phyloP scores from a whole-genome alignment of 2,329 filamentous ascomycete species.

The Hypoxylon sp. region DNA sequence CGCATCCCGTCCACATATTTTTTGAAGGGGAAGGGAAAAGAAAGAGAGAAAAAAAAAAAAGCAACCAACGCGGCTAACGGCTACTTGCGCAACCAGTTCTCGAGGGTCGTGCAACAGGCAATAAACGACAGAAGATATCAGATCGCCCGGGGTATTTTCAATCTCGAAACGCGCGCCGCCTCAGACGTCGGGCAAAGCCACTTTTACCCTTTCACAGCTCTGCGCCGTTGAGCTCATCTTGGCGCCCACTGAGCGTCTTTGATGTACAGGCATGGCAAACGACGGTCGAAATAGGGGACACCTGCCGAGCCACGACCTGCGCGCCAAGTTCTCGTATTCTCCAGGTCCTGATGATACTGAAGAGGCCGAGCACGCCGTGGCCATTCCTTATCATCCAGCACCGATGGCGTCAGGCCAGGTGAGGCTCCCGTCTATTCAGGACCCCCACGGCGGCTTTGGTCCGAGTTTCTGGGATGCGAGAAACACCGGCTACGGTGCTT shows the following conservation, averaged over 20 bases:
- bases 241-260: slow-evolving; percentile 44
- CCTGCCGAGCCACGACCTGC: slow-evolving; percentile 45
- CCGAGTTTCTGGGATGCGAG: slow-evolving; percentile 44
- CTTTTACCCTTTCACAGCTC: slow-evolving; percentile 26
- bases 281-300: slow-evolving; percentile 48
- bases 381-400: slow-evolving; percentile 43
- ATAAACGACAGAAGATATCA: slow-evolving; percentile 3
- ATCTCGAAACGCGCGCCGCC: slow-evolving; percentile 20
- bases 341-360: slow-evolving; percentile 53
- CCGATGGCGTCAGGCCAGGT: slow-evolving; percentile 54
- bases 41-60: too few species aligned
- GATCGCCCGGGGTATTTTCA: slow-evolving; percentile 10
- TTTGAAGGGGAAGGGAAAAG: too few species aligned
- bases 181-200: slow-evolving; percentile 23
- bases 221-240: slow-evolving; percentile 37
- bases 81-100: slow-evolving; percentile 3
- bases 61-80: slow-evolving; percentile 21
- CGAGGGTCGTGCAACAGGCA: slow-evolving; percentile 12
- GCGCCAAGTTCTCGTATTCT: slow-evolving; percentile 54
- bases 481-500: slow-evolving; percentile 50
- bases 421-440: slow-evolving; percentile 60
- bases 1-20: slow-evolving; percentile 1
- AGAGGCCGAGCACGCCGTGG: slow-evolving; percentile 51
- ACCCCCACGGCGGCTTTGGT: slow-evolving; percentile 48
- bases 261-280: slow-evolving; percentile 51